A percentile compares a stretch with the other conserved stretches of the same genome.
phyloP scores from a whole-genome alignment of 306 rosid genomes.

The Phaseolus lunatus region DNA sequence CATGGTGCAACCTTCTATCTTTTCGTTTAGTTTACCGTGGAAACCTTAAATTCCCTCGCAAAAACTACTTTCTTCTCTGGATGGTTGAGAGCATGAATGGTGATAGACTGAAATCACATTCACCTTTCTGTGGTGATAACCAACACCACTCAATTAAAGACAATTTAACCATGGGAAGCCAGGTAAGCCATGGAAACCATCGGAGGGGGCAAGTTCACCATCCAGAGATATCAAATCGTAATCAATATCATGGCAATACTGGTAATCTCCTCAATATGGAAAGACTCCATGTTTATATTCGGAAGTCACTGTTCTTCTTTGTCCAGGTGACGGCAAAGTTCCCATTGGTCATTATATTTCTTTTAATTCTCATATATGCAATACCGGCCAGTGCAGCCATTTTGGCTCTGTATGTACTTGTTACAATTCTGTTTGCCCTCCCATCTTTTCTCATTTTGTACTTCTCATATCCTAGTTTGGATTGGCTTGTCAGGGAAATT shows the following conservation, averaged over 20 bases:
- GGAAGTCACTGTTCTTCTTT: slow-evolving; percentile 75
- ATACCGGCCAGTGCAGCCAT: slow-evolving; percentile 95
- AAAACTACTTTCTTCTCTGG: slow-evolving; percentile 99
- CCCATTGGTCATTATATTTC: slow-evolving; percentile 87
- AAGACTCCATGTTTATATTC: slow-evolving; percentile 60
- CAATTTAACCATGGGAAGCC: slow-evolving; percentile 57
- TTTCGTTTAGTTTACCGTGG: slow-evolving; percentile 87
- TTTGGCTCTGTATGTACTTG: slow-evolving; percentile 81
- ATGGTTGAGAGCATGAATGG: slow-evolving; percentile 98
- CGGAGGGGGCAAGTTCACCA: slow-evolving; percentile 70
- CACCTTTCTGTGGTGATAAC: slow-evolving; percentile 63
- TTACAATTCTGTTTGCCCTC: slow-evolving; percentile 85
- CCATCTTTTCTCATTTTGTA: slow-evolving; percentile 91
- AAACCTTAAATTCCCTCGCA: slow-evolving; percentile 83
- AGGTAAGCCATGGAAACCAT: slow-evolving; percentile 53
- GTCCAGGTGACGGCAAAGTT: slow-evolving; percentile 92
- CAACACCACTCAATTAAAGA: slow-evolving; percentile 60
- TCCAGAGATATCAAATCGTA: slow-evolving; percentile 54
- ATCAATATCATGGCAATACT: slow-evolving; percentile 44
- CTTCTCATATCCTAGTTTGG: slow-evolving; percentile 96
- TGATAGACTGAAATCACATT: slow-evolving; percentile 74
- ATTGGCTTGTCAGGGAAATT: slow-evolving; percentile 95
- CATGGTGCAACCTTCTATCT: slow-evolving; percentile 96
- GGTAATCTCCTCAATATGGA: slow-evolving; percentile 62
- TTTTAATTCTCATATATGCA: slow-evolving; percentile 80